Conservation (phyloP, 1,284 basidiomycete species). For the Heterobasidion parviporum region DNA sequence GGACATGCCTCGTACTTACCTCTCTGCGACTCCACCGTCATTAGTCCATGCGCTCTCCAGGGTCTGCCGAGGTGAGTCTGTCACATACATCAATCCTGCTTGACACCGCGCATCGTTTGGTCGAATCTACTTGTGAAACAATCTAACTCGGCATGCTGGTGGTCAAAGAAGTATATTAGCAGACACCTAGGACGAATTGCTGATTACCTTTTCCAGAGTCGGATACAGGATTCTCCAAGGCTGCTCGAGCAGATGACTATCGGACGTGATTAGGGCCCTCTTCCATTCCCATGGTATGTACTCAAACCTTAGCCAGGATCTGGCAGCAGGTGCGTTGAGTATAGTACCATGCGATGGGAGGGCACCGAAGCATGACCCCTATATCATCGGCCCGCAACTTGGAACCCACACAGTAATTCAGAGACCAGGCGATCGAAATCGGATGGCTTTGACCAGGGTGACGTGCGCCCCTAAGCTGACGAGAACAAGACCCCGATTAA, state of each 20-base stretch:
- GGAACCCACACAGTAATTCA: too few species aligned
- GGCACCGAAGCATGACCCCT: constrained; percentile 9
- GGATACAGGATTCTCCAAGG: background rate
- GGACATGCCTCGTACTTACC: too few species aligned
- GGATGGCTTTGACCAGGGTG: too few species aligned
- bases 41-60: background rate
- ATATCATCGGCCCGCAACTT: background rate
- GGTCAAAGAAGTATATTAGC: too few species aligned
- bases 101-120: too few species aligned
- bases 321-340: constrained; percentile 12
- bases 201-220: background rate
- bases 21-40: background rate
- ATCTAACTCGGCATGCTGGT: too few species aligned
- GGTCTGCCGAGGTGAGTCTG: background rate
- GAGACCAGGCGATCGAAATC: too few species aligned
- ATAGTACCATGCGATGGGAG: constrained; percentile 23
- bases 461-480: too few species aligned
- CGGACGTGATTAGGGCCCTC: constrained; percentile 17
- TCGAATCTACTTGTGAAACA: too few species aligned
- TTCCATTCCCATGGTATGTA: constrained; percentile 35
- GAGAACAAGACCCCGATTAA: too few species aligned
- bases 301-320: constrained; percentile 10
- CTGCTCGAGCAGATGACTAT: constrained; percentile 1
- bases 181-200: too few species aligned
- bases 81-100: background rate